A percentile compares a stretch with the other conserved stretches of the same genome.
Evolutionary conservation across 176 grass and related monocot genomes (phyloP).

Genomic region (Coix lacrymajobi): DNA sequence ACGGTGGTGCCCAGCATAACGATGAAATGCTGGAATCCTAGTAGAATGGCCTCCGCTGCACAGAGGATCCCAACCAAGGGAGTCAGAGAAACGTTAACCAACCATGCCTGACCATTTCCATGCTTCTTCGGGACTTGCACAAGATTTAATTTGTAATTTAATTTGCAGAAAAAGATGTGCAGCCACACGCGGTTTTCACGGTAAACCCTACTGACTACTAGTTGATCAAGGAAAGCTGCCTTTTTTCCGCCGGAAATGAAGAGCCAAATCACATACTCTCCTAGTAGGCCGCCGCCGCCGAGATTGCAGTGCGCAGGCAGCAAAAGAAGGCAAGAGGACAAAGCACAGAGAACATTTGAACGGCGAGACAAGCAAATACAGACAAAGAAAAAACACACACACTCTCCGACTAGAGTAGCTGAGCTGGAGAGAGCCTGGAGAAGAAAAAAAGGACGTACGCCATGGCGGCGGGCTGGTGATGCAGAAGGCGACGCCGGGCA

Average conservation of each 20-base stretch:
- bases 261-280: not conserved
- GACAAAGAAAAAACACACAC: not conserved
- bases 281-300: too few species aligned
- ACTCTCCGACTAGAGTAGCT: not conserved
- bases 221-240: not conserved
- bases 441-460: slow-evolving; percentile 48
- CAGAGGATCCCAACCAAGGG: not conserved
- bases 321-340: not conserved
- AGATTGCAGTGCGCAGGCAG: too few species aligned
- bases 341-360: slow-evolving; percentile 9
- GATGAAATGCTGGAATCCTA: slow-evolving; percentile 95
- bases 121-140: not conserved
- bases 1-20: slow-evolving; percentile 95
- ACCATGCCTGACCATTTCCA: not conserved
- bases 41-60: slow-evolving; percentile 87
- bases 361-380: not conserved
- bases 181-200: not conserved
- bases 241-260: not conserved
- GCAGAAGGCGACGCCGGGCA: slow-evolving; percentile 68
- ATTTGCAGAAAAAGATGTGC: not conserved
- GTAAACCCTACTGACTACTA: not conserved
- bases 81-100: not conserved
- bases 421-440: not conserved
- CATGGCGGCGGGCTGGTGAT: slow-evolving; percentile 93
- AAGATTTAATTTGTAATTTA: not conserved